A percentile compares a stretch with the other conserved stretches of the same genome.
Conservation (phyloP, 768 basidiomycete species). For the Suillus clintonianus region DNA sequence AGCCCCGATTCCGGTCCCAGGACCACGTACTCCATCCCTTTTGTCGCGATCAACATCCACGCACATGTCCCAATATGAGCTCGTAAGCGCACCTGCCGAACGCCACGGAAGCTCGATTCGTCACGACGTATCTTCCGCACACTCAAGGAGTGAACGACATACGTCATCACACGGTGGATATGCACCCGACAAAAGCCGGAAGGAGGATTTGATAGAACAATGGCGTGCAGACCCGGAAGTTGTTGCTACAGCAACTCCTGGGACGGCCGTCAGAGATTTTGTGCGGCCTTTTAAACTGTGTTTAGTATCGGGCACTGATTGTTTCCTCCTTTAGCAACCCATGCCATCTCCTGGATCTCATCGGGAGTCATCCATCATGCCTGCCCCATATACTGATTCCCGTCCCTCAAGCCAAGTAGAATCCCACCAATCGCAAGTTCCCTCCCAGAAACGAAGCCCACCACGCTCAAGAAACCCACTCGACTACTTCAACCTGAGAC, state of each 20-base stretch:
- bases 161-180: constrained; percentile 19
- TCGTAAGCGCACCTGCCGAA: constrained; percentile 24
- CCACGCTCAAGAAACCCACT: constrained; percentile 19
- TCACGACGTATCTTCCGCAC: constrained; percentile 22
- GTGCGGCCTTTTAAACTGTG: constrained; percentile 5
- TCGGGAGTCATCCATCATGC: constrained; percentile 30
- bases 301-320: constrained; percentile 13
- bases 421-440: constrained; percentile 4
- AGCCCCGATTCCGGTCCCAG: constrained; percentile 9
- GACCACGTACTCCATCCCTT: constrained; percentile 20
- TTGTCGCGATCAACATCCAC: constrained; percentile 28
- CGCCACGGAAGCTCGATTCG: constrained; percentile 23
- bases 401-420: constrained; percentile 13
- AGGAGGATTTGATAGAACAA: constrained; percentile 28
- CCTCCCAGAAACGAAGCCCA: constrained; percentile 6
- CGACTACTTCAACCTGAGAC: constrained; percentile 24
- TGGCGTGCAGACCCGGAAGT: constrained; percentile 32
- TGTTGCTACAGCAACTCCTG: constrained; percentile 14
- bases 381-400: constrained; percentile 25
- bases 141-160: constrained; percentile 20
- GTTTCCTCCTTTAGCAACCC: not conserved
- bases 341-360: constrained; percentile 18
- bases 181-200: constrained; percentile 23
- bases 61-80: constrained; percentile 32
- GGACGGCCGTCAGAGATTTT: constrained; percentile 21